A percentile compares a stretch with the other conserved stretches of the same genome.
phyloP scores from a whole-genome alignment of 345 rosid genomes.

The Brassica napus region Da-Ae NC_063449.1:16080501-16081000 shows the following conservation, averaged over 20 bases:
- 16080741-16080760: neutral
- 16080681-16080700: conserved; percentile 48
- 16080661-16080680: conserved; percentile 51
- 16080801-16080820: neutral
- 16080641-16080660: conserved; percentile 42
- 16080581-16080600: conserved; percentile 39
- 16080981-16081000: neutral
- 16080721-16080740: neutral
- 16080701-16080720: neutral
- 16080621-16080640: conserved; percentile 61
- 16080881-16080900: neutral
- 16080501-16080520: neutral
- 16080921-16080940: neutral
- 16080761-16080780: neutral
- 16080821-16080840: neutral
- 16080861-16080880: neutral
- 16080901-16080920: neutral
- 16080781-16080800: neutral
- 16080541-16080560: conserved; percentile 48
- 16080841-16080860: neutral
- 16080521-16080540: neutral
- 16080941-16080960: neutral
- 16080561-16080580: conserved; percentile 36
- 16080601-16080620: conserved; percentile 47
- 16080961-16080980: neutral